A percentile compares a stretch with the other conserved stretches of the same genome.
Conservation (phyloP, 2,329 filamentous ascomycete species). For the Hypoxylon sp. region DNA sequence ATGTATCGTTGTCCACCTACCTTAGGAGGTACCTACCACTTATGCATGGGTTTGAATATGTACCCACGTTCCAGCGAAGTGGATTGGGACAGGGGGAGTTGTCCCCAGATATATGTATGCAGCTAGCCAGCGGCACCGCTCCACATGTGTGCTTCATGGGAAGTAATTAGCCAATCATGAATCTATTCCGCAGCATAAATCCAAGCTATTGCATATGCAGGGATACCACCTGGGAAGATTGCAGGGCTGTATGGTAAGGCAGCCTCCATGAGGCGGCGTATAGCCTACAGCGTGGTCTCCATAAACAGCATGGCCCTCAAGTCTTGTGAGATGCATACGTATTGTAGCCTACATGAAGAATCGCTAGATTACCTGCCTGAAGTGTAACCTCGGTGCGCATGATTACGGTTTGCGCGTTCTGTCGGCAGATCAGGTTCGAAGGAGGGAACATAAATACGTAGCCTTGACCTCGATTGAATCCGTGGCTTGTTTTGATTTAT, state of each 20-base stretch:
- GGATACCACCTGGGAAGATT: background rate
- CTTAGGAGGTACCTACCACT: no score
- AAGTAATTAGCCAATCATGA: background rate
- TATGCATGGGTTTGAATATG: no score
- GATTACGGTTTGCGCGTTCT: conserved; percentile 4
- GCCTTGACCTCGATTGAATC: background rate
- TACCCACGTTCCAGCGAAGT: background rate
- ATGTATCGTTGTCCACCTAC: background rate
- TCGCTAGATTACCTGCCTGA: background rate
- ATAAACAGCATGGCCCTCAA: background rate
- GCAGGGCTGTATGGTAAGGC: background rate
- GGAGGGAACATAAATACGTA: conserved; percentile 14
- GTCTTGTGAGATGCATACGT: background rate
- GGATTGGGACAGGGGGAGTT: background rate
- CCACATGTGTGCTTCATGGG: background rate
- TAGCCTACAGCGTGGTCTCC: background rate
- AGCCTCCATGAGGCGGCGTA: background rate
- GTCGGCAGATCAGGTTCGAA: conserved; percentile 10
- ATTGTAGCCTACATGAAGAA: background rate
- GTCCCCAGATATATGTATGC: background rate
- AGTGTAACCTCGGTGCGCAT: conserved; percentile 10
- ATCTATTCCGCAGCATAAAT: background rate
- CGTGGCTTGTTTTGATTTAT: background rate
- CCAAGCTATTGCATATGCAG: background rate
- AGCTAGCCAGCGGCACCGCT: background rate